Percentiles rank a stretch among this genome's conserved stretches.
Conservation (phyloP, 1,139 yeast species). For the Suhomyces anneliseae region DNA sequence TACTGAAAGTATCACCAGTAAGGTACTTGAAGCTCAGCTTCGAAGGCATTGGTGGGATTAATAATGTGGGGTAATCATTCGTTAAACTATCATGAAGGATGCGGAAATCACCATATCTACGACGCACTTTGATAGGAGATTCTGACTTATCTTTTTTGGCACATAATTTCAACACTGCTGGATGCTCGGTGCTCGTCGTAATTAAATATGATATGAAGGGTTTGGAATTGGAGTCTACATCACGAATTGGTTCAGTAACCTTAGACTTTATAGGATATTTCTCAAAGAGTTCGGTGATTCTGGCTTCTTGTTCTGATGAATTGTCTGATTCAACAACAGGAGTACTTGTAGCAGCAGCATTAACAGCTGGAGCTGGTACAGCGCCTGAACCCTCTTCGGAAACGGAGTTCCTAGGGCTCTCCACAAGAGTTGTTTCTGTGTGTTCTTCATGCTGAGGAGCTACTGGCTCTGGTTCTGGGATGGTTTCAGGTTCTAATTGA, state of each 20-base stretch:
- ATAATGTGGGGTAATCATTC: conserved; percentile 79
- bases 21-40: conserved; percentile 87
- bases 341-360: too few species aligned
- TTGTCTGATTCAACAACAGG: too few species aligned
- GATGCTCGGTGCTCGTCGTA: conserved; percentile 57
- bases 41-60: conserved; percentile 93
- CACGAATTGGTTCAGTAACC: conserved; percentile 76
- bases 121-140: conserved; percentile 58
- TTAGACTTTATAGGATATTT: conserved; percentile 35
- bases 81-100: conserved; percentile 71
- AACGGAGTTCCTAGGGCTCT: background rate
- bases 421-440: conserved; percentile 1
- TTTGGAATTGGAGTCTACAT: conserved; percentile 70
- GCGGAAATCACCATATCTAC: conserved; percentile 82
- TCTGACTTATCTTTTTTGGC: conserved; percentile 14
- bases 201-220: conserved; percentile 81
- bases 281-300: conserved; percentile 15
- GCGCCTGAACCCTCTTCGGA: background rate
- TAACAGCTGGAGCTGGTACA: too few species aligned
- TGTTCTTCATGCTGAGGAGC: background rate
- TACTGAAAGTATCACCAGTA: conserved; percentile 88
- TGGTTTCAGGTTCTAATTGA: background rate
- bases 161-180: conserved; percentile 38
- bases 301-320: background rate
- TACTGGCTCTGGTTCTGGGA: background rate